Conservation (phyloP, 495 filamentous ascomycete species). For the Pyrenula aspistea region DNA sequence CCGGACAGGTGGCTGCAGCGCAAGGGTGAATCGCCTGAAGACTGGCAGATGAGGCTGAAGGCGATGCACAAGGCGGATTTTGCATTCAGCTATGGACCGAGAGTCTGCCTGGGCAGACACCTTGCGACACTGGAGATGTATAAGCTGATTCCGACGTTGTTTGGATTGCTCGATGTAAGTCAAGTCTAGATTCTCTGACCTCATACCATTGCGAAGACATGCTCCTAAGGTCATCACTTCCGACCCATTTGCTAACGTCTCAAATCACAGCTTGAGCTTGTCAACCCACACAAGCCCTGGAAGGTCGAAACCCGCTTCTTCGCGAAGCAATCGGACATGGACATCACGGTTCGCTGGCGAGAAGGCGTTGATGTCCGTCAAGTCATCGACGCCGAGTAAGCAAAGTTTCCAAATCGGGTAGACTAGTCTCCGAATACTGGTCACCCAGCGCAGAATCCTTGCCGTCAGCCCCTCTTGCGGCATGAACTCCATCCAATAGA, state of each 20-base stretch:
- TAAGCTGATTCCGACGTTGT: slow-evolving; percentile 24
- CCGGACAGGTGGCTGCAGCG: slow-evolving; percentile 31
- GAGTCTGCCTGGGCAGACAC: neutral
- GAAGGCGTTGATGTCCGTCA: neutral
- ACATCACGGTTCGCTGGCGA: neutral
- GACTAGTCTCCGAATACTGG: too few relatives aligned
- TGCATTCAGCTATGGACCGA: slow-evolving; percentile 16
- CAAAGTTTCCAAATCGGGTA: too few relatives aligned
- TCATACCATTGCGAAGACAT: slow-evolving; percentile 18
- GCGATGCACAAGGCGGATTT: slow-evolving; percentile 18
- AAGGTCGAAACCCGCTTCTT: slow-evolving; percentile 21
- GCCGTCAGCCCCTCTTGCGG: too few relatives aligned
- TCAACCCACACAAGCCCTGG: slow-evolving; percentile 26
- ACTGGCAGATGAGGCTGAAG: slow-evolving; percentile 41
- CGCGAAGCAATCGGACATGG: neutral
- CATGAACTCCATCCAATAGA: too few relatives aligned
- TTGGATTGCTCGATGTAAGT: slow-evolving; percentile 30
- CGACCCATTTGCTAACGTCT: slow-evolving; percentile 31
- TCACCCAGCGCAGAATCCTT: too few relatives aligned
- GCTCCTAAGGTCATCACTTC: slow-evolving; percentile 21
- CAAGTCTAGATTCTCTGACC: too few relatives aligned
- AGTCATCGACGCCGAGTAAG: neutral
- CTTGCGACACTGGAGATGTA: slow-evolving; percentile 2
- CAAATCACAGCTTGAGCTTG: slow-evolving; percentile 18
- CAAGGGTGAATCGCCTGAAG: slow-evolving; percentile 13